Base-by-base conservation (phyloP, 2,329 filamentous ascomycete genomes). In the Furcasterigmium sp. region DNA sequence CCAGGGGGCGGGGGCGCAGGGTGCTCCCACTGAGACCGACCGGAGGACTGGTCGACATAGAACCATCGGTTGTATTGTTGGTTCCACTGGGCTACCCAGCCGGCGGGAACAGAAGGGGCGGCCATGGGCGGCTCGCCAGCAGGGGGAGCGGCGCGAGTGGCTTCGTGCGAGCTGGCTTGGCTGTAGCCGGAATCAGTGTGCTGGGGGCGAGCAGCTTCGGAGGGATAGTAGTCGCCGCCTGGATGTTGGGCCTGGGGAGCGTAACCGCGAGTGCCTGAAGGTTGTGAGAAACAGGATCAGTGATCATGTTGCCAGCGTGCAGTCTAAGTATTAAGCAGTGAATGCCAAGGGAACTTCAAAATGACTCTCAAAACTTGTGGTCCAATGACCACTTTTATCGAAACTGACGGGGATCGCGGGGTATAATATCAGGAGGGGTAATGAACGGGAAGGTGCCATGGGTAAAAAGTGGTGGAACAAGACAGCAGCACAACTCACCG, bases 51-150 rank as follows among this genome's bases (percentile, higher is more conserved):
- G 58, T 85, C 80, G 44, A 80, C 69, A 55, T 82, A 87, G 64
- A 78, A 85, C 67, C 78, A 84, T 43, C 78, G 76, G 55, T 82
- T 76, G 46, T 71, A 66, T 45, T 68, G 69, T 45, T 77, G 72
- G 51, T 86, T 82, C 62, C 75, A 86, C 59, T 83, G 75, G 19
- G 79, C 68, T 21, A 68, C 64, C 82, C 82, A 86, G 51, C 82
- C 82, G 39, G 69, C 56, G 19, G 82, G 72, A 50, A 84, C 65
- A 15, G 32, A 35, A 10, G 32, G 32, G n/a, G 32, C 32, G 32
- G 32, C 32, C 32, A 35, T 35, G 32, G 37, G 37, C n/a, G 37
- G 37, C 17, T 28, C 13, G 17, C 17, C 11, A 8, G 75, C 66
- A 19, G 81, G 73, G 9, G 54, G 51, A 28, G 41, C 39, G 32